Evolutionary conservation across 441 rosid species (phyloP), one percentile per base, ranked within the genome.

Genomic region (Aquilaria agallochum): DNA sequence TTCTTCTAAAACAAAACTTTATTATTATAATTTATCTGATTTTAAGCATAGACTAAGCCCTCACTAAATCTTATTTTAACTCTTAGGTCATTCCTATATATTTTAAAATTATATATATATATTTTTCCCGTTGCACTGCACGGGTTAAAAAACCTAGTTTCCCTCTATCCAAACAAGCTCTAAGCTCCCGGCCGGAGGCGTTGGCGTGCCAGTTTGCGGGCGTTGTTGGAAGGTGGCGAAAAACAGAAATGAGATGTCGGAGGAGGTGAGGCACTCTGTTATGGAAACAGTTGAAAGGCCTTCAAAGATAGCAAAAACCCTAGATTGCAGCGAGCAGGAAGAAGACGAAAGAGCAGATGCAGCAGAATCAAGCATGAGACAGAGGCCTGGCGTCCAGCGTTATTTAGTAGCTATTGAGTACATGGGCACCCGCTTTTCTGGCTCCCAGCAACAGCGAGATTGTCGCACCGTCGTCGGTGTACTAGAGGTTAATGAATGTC

Each of bases 391-490:
- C 67, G 14, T 74, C 57, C 99, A 91, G 65, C 92, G 99, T 44
- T 94, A 94, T 73, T 76, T 91, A 77, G 68, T 95, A 1, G 96
- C 97, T 45, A 64, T 95, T 31, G 97, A 95, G 79, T 95, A 95
- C 53, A 78, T 91, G 4, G 97, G 99, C 13, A 87, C 96, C 40
- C 94, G 91, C 20, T 95, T 95, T 68, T 79, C 83, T 8, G 97
- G 99, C 2, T 89, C 96, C 31, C 99, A 89, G 74, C 79, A 95
- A 71, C 99, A 95, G 73, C 76, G 71, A 13, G 78, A 56, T 57
- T 58, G 67, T 71, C 83, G 97, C 55, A 95, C 99, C 2, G 99
- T 84, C 60, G 91, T 85, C 61, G 96, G 96, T 12, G 92, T 73
- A 32, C 85, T 95, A 51, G 89, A 95, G 96, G 99, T 92, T 61